Percentiles rank a stretch among this genome's conserved stretches.
Evolutionary conservation across 768 basidiomycete genomes (phyloP).

Genomic region (Xerocomellus chrysenteron): DNA sequence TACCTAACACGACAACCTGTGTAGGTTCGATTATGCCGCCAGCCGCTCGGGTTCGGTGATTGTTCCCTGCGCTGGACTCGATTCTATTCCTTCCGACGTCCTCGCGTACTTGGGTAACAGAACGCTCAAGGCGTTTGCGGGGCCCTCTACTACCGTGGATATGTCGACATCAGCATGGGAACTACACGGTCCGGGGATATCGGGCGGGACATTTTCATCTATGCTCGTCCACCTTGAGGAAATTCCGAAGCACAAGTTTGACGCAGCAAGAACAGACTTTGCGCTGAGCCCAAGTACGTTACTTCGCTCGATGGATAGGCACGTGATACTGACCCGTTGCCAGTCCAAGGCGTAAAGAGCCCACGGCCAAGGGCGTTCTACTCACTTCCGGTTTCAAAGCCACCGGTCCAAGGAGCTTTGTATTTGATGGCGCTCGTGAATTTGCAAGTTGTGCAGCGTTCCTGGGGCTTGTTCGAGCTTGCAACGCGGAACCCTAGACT

Average conservation of each 20-base stretch:
- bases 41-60: constrained; percentile 70
- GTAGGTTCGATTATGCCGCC: constrained; percentile 71
- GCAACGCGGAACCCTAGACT: constrained; percentile 20
- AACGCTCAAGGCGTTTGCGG: constrained; percentile 53
- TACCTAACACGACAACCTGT: constrained; percentile 14
- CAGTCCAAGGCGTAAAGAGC: constrained; percentile 34
- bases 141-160: constrained; percentile 41
- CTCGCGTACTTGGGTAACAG: constrained; percentile 66
- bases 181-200: constrained; percentile 31
- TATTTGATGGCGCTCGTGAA: constrained; percentile 49
- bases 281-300: constrained; percentile 44
- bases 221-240: constrained; percentile 34
- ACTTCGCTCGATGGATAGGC: neutral
- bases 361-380: constrained; percentile 34
- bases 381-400: constrained; percentile 35
- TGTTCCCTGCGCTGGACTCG: constrained; percentile 75
- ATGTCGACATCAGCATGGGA: constrained; percentile 53
- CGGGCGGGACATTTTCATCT: constrained; percentile 40
- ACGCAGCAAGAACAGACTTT: constrained; percentile 36
- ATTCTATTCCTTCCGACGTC: constrained; percentile 77
- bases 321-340: constrained; percentile 3
- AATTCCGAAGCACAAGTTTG: constrained; percentile 30
- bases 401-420: constrained; percentile 37
- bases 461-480: constrained; percentile 51
- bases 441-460: constrained; percentile 51